Percentiles rank a stretch among this genome's conserved stretches.
These are phyloP conservation scores for Neurospora pannonica DNA, from an alignment of 495 filamentous ascomycete genomes.

Conservation along the genomic window DNA sequence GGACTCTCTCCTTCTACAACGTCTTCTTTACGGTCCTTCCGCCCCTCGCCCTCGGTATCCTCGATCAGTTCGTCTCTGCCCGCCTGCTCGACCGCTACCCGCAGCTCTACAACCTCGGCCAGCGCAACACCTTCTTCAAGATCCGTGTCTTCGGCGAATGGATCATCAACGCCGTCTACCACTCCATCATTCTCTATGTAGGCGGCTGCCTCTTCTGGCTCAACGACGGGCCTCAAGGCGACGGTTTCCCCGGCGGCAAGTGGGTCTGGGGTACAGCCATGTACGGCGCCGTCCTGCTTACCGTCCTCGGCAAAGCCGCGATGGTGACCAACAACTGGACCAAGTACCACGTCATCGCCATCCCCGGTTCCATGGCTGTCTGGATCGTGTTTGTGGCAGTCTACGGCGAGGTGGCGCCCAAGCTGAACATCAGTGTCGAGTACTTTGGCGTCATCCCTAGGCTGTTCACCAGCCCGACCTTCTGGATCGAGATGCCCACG, in stretches of 20 bases:
- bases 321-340: constrained; percentile 97
- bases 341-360: constrained; percentile 93
- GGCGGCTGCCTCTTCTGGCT: constrained; percentile 72
- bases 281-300: constrained; percentile 83
- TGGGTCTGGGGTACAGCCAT: constrained; percentile 95
- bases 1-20: constrained; percentile 98
- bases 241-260: constrained; percentile 77
- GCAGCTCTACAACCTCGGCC: constrained; percentile 87
- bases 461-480: constrained; percentile 72
- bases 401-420: constrained; percentile 86
- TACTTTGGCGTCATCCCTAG: constrained; percentile 73
- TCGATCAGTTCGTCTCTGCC: constrained; percentile 96
- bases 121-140: constrained; percentile 88
- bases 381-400: constrained; percentile 87
- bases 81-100: constrained; percentile 95
- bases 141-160: constrained; percentile 85
- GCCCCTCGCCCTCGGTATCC: constrained; percentile 90
- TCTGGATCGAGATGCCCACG: constrained; percentile 79
- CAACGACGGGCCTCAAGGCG: constrained; percentile 60
- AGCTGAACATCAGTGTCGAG: constrained; percentile 71
- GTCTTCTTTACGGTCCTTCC: constrained; percentile 95
- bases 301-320: constrained; percentile 90
- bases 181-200: constrained; percentile 86
- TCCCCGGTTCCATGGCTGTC: constrained; percentile 84
- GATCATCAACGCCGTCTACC: constrained; percentile 91